These are phyloP conservation scores for Brasenia schreberi DNA, from an alignment of 164 flowering plant species.

Conservation along the genomic window DNA sequence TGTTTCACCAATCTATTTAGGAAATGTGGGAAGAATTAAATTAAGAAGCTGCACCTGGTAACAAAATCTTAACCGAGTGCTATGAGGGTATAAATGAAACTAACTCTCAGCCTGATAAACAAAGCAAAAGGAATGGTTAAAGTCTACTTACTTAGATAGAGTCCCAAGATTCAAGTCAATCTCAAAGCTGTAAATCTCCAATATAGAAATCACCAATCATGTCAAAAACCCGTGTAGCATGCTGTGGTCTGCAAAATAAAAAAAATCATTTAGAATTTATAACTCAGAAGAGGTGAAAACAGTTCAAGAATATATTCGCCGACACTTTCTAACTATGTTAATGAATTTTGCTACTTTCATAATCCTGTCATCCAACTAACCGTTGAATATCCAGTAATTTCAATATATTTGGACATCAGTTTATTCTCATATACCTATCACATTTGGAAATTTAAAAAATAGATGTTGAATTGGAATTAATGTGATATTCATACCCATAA, in stretches of 20 bases:
- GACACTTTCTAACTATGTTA: too few relatives aligned
- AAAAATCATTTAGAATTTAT: not conserved
- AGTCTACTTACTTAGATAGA: not conserved
- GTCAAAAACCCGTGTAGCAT: conserved; percentile 90
- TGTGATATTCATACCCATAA: conserved; percentile 45
- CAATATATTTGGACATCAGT: too few relatives aligned
- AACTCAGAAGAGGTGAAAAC: not conserved
- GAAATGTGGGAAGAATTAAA: too few relatives aligned
- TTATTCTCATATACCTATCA: too few relatives aligned
- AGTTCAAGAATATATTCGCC: not conserved
- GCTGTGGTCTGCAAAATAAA: conserved; percentile 72
- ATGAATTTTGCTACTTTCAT: too few relatives aligned
- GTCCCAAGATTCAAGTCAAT: not conserved
- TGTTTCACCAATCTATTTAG: too few relatives aligned
- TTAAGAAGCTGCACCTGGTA: too few relatives aligned
- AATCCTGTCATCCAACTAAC: too few relatives aligned
- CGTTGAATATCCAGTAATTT: too few relatives aligned
- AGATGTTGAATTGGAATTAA: too few relatives aligned
- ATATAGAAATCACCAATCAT: conserved; percentile 86
- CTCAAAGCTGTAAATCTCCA: conserved; percentile 49
- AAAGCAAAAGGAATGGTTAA: not conserved
- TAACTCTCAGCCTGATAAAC: not conserved
- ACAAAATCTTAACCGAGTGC: not conserved
- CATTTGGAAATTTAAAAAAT: too few relatives aligned
- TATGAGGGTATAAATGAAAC: not conserved